Conservation (phyloP, 495 filamentous ascomycete species). For the Hypomontagnella submonticulosa region DNA sequence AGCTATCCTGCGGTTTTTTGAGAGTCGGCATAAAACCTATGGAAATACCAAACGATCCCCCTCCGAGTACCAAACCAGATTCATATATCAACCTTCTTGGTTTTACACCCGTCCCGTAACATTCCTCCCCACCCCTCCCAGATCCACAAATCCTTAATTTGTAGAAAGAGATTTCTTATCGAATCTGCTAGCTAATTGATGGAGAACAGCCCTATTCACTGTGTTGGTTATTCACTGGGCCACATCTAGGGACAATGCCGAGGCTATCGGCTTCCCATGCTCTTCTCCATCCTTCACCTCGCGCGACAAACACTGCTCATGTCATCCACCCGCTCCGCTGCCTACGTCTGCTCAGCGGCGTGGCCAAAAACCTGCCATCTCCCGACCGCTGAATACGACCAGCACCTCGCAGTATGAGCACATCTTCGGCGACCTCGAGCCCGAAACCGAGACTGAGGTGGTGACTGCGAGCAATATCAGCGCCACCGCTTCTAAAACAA, state of each 20-base stretch:
- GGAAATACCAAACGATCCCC: no score
- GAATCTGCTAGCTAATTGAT: not conserved
- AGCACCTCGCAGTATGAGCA: conserved; percentile 41
- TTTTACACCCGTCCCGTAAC: no score
- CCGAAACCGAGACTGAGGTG: conserved; percentile 18
- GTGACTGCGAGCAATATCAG: conserved; percentile 5
- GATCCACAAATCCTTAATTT: no score
- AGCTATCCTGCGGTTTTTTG: no score
- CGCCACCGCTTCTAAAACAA: not conserved
- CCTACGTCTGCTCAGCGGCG: not conserved
- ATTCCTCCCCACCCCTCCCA: no score
- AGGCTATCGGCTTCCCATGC: not conserved
- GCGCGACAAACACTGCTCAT: not conserved
- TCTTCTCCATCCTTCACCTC: conserved; percentile 1
- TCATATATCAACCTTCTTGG: no score
- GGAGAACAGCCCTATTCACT: conserved; percentile 60
- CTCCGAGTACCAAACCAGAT: no score
- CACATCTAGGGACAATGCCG: conserved; percentile 58
- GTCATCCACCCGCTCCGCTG: conserved; percentile 1
- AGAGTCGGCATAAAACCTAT: no score
- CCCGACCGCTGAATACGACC: conserved; percentile 30
- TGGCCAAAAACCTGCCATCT: conserved; percentile 20
- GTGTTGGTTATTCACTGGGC: conserved; percentile 65
- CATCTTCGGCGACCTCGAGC: conserved; percentile 29
- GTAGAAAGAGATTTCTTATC: no score